Conservation (phyloP, 2,329 filamentous ascomycete genomes). For the Paecilomyces formosus region DNA sequence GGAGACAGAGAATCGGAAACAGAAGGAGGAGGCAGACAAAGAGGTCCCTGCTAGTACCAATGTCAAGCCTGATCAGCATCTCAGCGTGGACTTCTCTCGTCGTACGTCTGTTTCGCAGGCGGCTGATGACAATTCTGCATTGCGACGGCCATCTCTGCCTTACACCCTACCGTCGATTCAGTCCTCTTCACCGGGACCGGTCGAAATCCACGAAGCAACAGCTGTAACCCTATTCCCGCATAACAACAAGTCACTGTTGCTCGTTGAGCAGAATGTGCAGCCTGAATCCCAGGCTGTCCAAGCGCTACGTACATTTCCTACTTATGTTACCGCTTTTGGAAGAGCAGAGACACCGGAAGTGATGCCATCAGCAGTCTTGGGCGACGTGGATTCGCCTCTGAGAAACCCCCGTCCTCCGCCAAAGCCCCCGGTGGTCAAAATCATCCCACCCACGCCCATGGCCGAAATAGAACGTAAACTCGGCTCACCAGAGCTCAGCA, state of each 20-base stretch:
- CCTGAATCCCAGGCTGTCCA: constrained; percentile 22
- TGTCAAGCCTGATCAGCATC: constrained; percentile 9
- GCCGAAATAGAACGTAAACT: constrained; percentile 37
- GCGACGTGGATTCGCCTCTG: constrained; percentile 48
- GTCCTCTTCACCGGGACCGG: constrained; percentile 42
- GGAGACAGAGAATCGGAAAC: constrained; percentile 17
- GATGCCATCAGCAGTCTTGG: constrained; percentile 6
- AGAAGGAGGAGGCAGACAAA: constrained; percentile 11
- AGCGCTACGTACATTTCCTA: constrained; percentile 13
- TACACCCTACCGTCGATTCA: constrained; percentile 42
- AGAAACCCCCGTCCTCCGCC: constrained; percentile 53
- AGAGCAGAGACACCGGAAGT: constrained; percentile 21
- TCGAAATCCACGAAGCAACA: constrained; percentile 56
- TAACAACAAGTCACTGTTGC: constrained; percentile 55
- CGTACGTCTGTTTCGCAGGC: constrained; percentile 28
- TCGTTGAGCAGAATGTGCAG: constrained; percentile 49
- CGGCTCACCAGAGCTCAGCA: constrained; percentile 10
- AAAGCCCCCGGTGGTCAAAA: constrained; percentile 48
- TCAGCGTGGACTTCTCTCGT: constrained; percentile 20
- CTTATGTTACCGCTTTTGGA: constrained; percentile 4
- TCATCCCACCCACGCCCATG: constrained; percentile 48
- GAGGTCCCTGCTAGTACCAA: constrained; percentile 15
- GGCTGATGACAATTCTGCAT: constrained; percentile 30
- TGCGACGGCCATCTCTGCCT: constrained; percentile 41
- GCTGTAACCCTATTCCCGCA: constrained; percentile 56